Evolutionary conservation across 2,329 filamentous ascomycete genomes (phyloP).

Genomic region (Aspergillus sp.): DNA sequence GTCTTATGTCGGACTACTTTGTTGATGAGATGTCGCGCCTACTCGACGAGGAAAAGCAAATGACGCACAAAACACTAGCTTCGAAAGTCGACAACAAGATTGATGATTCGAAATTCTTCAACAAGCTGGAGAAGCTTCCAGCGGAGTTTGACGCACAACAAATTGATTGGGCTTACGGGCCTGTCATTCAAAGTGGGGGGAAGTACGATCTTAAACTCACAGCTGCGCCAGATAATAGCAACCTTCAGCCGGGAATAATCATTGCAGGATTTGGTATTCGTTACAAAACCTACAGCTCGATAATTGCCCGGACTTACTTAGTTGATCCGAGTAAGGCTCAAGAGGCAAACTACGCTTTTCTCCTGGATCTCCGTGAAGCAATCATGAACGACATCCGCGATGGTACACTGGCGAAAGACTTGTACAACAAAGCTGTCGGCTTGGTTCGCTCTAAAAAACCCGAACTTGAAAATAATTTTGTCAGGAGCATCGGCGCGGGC

Average conservation of each 20-base stretch:
- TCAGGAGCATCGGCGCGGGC: conserved; percentile 84
- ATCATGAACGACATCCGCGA: conserved; percentile 86
- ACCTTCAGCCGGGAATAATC: conserved; percentile 85
- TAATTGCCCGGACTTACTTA: conserved; percentile 86
- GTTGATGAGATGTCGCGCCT: conserved; percentile 97
- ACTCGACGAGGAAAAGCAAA: conserved; percentile 92
- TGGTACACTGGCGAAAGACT: conserved; percentile 75
- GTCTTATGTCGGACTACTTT: conserved; percentile 91
- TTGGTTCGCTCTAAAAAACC: conserved; percentile 85
- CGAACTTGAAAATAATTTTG: conserved; percentile 87
- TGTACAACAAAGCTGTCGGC: conserved; percentile 77
- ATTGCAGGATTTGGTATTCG: conserved; percentile 83
- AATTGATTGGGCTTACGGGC: conserved; percentile 88
- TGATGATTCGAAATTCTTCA: conserved; percentile 90
- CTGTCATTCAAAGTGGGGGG: conserved; percentile 88
- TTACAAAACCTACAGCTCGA: conserved; percentile 92
- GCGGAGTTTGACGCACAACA: conserved; percentile 78
- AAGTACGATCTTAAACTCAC: conserved; percentile 84
- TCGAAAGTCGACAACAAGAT: conserved; percentile 85
- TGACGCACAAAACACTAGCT: conserved; percentile 79
- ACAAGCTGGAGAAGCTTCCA: conserved; percentile 70
- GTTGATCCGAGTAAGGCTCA: conserved; percentile 96
- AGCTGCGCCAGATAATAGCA: conserved; percentile 69
- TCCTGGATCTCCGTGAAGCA: conserved; percentile 75
- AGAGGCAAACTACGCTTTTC: conserved; percentile 85